Evolutionary conservation across 257 asterid genomes (phyloP), one percentile per base, ranked within the genome.

Genomic region (Plectranthus barbatus): DNA sequence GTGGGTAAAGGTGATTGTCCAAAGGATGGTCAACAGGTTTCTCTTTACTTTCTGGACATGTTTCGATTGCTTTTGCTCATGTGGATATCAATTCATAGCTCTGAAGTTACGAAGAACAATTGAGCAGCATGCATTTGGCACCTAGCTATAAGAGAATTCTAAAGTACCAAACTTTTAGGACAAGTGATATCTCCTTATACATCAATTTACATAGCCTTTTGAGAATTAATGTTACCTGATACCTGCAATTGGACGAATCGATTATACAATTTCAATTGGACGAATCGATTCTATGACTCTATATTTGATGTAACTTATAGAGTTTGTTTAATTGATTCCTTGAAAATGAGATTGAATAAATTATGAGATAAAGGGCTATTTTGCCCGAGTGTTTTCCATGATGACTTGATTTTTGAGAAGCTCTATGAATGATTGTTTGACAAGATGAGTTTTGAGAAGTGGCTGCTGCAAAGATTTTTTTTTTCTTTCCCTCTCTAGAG

Each of bases 1-100:
- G 79, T 72, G 67, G 99, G 99, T 55, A 24, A 82, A 67, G 95
- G 99, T 68, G 95, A 87, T 70, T 87, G 79, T 68, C 97, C 99
- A 63, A 85, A 81, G 90, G 87, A 47, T 77, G 97, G 97, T 66
- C 99, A 93, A 66, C 99, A 93, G 95, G 97, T 92, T 77, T 72
- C 72, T 54, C 83, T 81, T 76, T 77, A 59, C 45, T 77, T 57
- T 34, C 51, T 63, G 14, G 23, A 44, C n/a, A 56, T 46, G 34
- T 50, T 41, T 66, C 53, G 17, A 45, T 76, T 60, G 37, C 51
- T 61, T 93, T 58, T 46, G 17, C 41, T 40, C 17, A 34, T 34
- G 19, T 53, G 31, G 67, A 29, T 18, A 24, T 41, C 12, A 40
- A 15, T 19, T 59, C 11, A 34, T 48, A 79, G 1, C 31, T 49